Base-by-base conservation (phyloP, 1,284 basidiomycete species). In the Cryptococcus wingfieldii region DNA sequence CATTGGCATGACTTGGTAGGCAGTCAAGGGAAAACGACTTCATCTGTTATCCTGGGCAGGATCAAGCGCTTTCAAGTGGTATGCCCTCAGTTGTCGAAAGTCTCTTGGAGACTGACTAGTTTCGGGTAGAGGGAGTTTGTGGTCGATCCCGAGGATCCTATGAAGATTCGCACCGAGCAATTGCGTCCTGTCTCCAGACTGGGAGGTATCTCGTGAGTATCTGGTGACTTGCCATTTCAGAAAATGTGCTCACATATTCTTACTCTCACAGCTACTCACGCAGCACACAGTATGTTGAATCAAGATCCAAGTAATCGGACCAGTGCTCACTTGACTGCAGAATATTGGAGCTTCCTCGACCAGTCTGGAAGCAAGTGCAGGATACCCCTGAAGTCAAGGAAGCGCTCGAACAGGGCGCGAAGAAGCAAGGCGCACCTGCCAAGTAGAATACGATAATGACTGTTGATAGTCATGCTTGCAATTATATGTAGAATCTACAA, bases 41-140 rank as follows among this genome's bases (percentile, higher is more conserved):
- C 80, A 3, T 85, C 84, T 7, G 75, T 88, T 23, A 72, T 87
- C 48, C 69, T 90, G 31, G 87, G 87, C 4, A 79, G 82, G 53
- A 81, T 89, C 65, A 83, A 82, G 72, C 78, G 79, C 50, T 79
- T 85, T 39, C 87, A 88, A 70, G 80, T 84, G 38, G 70, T 72
- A 42, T 47, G 69, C 65, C 38, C n/a, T 54, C 49, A 18, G 14
- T 25, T 41, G 14, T 38, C 39, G 43, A 14, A 31, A 18, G 13
- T n/a, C 18, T 53, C 16, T 14, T 8, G 18, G 27, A 16, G 25
- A 6, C 23, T 41, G 13, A 34, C 23, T 5, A 42, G 14, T n/a
- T 16, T 54, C 78, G 82, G 79, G 34, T 79, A 83, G 63, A 82
- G 83, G 18, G 72, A 78, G 37, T 76, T 77, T 44, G 69, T 80